Conservation (phyloP, 1,284 basidiomycete species). For the Ustanciosporium gigantosporum region DNA sequence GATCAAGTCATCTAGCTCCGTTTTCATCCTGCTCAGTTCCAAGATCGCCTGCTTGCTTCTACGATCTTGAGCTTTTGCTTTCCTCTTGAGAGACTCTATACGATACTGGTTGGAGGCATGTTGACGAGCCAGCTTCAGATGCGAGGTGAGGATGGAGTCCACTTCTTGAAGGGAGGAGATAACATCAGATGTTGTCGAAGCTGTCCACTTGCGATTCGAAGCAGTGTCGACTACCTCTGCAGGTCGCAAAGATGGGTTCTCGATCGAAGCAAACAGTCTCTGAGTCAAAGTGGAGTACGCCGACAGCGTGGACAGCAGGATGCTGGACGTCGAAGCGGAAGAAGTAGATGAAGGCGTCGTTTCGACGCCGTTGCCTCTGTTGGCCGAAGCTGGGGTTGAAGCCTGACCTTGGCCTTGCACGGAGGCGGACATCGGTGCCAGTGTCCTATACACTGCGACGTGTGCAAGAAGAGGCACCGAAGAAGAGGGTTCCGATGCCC, state of each 20-base stretch:
- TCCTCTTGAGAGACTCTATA: conserved; percentile 15
- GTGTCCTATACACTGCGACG: too few species aligned
- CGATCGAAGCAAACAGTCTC: conserved; percentile 28
- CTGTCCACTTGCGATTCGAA: conserved; percentile 11
- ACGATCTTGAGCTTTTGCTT: conserved; percentile 23
- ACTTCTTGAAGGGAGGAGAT: conserved; percentile 16
- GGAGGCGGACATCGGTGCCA: too few species aligned
- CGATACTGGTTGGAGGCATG: conserved; percentile 36
- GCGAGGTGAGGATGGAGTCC: conserved; percentile 15
- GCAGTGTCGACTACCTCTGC: conserved; percentile 11
- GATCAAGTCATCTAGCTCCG: conserved; percentile 36
- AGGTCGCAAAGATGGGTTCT: conserved; percentile 4
- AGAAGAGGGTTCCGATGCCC: too few species aligned
- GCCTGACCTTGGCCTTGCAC: too few species aligned
- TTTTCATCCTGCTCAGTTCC: conserved; percentile 22
- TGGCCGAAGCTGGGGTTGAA: too few species aligned
- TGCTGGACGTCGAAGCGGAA: conserved; percentile 6
- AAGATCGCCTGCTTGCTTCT: conserved; percentile 28
- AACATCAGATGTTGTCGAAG: conserved; percentile 1
- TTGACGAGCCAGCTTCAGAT: conserved; percentile 19
- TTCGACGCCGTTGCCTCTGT: too few species aligned
- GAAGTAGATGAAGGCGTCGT: too few species aligned
- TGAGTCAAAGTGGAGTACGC: conserved; percentile 35
- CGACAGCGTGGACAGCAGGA: conserved; percentile 24
- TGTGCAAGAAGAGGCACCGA: too few species aligned